These are phyloP conservation scores for Candida sonorensis DNA, from an alignment of 805 yeast species.

Conservation along the genomic window DNA sequence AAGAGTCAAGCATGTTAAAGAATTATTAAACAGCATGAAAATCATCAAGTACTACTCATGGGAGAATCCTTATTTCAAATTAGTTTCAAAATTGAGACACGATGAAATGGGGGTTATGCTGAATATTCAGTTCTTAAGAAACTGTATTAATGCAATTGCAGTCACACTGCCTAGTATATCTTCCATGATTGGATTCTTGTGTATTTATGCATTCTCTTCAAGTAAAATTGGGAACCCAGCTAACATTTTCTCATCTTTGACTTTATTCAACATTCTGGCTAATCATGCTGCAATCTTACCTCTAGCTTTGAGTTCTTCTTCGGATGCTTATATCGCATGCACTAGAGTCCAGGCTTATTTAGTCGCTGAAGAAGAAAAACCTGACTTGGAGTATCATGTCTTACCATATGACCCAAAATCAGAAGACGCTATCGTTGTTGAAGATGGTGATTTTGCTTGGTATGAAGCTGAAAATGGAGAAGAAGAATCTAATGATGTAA, in stretches of 20 bases:
- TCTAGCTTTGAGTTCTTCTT: conserved; percentile 55
- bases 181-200: conserved; percentile 61
- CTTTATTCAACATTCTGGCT: conserved; percentile 56
- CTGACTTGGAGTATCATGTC: conserved; percentile 21
- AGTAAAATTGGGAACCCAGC: conserved; percentile 42
- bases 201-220: conserved; percentile 32
- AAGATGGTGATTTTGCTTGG: conserved; percentile 65
- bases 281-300: conserved; percentile 64
- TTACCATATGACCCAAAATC: conserved; percentile 18
- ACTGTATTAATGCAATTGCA: conserved; percentile 47
- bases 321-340: conserved; percentile 59
- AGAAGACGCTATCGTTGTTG: conserved; percentile 49
- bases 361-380: conserved; percentile 32
- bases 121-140: conserved; percentile 58
- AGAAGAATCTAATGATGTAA: neutral
- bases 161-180: conserved; percentile 51
- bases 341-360: conserved; percentile 50
- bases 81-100: conserved; percentile 47
- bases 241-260: conserved; percentile 59
- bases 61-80: conserved; percentile 70
- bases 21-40: conserved; percentile 70
- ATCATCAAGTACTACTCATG: conserved; percentile 83
- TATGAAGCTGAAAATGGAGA: conserved; percentile 19
- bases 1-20: conserved; percentile 73
- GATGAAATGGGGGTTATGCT: conserved; percentile 57